Percentiles rank a stretch among this genome's conserved stretches.
Conservation (phyloP, 164 flowering plant genomes). For the Chimonanthus salicifolius region DNA sequence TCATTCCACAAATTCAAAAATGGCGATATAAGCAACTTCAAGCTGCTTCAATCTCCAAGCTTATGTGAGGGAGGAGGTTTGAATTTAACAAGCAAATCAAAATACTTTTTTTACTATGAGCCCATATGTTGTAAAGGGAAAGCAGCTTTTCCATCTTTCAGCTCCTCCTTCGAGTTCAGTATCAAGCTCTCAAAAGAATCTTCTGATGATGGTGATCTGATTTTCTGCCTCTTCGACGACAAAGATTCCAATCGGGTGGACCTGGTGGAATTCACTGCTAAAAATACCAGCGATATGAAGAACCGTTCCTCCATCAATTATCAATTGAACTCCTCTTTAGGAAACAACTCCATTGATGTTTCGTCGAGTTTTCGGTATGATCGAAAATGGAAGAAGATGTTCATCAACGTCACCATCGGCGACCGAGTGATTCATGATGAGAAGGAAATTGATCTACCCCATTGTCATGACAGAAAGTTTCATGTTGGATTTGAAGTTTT, state of each 20-base stretch:
- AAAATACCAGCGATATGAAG: too few relatives aligned
- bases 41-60: not conserved
- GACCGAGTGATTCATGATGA: not conserved
- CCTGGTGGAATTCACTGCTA: too few relatives aligned
- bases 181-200: conserved; percentile 9
- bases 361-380: conserved; percentile 24
- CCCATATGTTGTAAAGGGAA: conserved; percentile 3
- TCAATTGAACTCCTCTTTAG: too few relatives aligned
- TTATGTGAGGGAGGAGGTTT: conserved; percentile 2
- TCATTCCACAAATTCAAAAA: not conserved
- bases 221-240: conserved; percentile 28
- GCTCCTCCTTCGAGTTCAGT: conserved; percentile 25
- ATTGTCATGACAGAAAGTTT: conserved; percentile 11
- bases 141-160: conserved; percentile 22
- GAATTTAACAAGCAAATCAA: conserved; percentile 9
- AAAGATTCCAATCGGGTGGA: too few relatives aligned
- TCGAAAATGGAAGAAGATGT: conserved; percentile 18
- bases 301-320: too few relatives aligned
- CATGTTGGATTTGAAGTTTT: conserved; percentile 48
- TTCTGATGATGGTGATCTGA: conserved; percentile 48
- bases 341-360: conserved; percentile 1
- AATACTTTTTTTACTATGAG: not conserved
- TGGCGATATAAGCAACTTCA: not conserved
- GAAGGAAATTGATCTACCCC: conserved; percentile 25
- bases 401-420: conserved; percentile 16